These are phyloP conservation scores for Penicillium mononematosum DNA, from an alignment of 495 filamentous ascomycete genomes.

Conservation along the genomic window DNA sequence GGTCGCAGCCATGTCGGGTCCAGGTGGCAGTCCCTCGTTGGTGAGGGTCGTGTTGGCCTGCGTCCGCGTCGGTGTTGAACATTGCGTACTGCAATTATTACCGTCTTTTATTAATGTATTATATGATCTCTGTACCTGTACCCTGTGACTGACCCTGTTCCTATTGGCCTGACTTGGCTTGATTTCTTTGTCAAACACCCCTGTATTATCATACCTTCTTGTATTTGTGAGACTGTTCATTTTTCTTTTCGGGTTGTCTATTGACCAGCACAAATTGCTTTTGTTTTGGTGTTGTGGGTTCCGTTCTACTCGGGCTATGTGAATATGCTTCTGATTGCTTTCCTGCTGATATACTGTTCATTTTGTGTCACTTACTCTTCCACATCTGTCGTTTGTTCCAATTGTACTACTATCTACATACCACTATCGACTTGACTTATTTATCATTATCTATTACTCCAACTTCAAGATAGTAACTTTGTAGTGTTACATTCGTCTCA, in stretches of 20 bases:
- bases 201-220: conserved; percentile 25
- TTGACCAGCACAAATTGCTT: conserved; percentile 11
- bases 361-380: neutral
- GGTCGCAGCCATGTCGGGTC: conserved; percentile 61
- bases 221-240: conserved; percentile 4
- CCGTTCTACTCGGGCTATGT: conserved; percentile 29
- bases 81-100: conserved; percentile 5
- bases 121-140: conserved; percentile 22
- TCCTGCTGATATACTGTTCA: conserved; percentile 5
- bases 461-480: neutral
- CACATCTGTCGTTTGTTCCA: conserved; percentile 1
- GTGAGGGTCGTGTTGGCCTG: conserved; percentile 57
- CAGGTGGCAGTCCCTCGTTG: conserved; percentile 66
- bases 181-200: conserved; percentile 17
- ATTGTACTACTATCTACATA: conserved; percentile 12
- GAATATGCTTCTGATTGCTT: conserved; percentile 16
- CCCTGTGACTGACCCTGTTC: conserved; percentile 5
- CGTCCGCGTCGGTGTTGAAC: conserved; percentile 42
- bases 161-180: conserved; percentile 6
- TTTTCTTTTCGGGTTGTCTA: conserved; percentile 7
- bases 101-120: conserved; percentile 20
- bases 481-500: neutral
- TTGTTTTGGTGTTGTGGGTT: conserved; percentile 6
- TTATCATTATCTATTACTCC: neutral
- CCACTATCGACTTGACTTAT: conserved; percentile 6